Base-by-base conservation (phyloP, 768 basidiomycete genomes). In the Paxillus involutus region DNA sequence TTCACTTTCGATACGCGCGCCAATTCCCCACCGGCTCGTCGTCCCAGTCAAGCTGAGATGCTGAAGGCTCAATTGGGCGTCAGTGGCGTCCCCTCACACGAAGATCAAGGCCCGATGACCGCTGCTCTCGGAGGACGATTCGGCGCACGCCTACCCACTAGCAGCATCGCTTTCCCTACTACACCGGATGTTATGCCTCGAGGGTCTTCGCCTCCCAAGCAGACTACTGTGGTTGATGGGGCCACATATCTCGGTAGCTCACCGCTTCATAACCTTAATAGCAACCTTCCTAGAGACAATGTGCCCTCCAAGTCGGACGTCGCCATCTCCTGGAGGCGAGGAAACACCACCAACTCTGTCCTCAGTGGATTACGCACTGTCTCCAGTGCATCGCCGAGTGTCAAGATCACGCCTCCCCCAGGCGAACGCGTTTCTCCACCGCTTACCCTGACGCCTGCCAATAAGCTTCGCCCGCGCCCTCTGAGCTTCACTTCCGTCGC, bases 271-370 rank as follows among this genome's bases (percentile, higher is more conserved):
- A 79, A 76, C 56, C 73, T 56, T 10, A 47, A 41, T 36, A 58
- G 44, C 59, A 56, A 70, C 51, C 56, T 49, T 44, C 62, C 66
- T 52, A 64, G 53, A 37, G 68, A 69, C 21, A 57, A 29, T 42
- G 63, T 71, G 6, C 82, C 85, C n/a, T 91, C 90, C 66, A 92
- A 90, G 71, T 91, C 91, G 2, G 91, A 94, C 64, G 73, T 81
- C 33, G 89, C 82, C 46, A 75, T 82, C 36, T 91, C 88, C 48
- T 94, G 91, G 91, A 82, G 91, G 66, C 87, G 91, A 49, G 81
- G 82, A 41, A 84, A 69, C 29, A 67, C 81, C 29, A 87, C 84
- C 65, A 84, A 89, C 68, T 90, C 88, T 12, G 83, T 85, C 16
- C 77, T 90, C 47, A 83, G 77, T 57, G 85, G 82, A 40, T 80